A percentile compares a stretch with the other conserved stretches of the same genome.
Conservation (phyloP, 2,329 filamentous ascomycete genomes). For the Colletotrichum zoysiae region DNA sequence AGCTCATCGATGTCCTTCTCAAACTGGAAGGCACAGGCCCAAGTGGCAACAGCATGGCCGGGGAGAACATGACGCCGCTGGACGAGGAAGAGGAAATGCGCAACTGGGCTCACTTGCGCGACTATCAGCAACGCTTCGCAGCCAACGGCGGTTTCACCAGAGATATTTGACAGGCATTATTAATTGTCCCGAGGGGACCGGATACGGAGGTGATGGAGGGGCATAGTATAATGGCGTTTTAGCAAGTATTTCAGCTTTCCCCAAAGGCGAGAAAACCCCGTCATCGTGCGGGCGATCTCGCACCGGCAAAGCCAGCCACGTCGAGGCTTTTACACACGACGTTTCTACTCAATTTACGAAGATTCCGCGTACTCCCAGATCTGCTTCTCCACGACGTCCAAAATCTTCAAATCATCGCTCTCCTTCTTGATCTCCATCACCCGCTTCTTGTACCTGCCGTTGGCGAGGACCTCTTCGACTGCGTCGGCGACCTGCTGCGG, state of each 20-base stretch:
- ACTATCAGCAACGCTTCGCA: conserved; percentile 81
- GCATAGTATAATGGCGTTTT: too few relatives aligned
- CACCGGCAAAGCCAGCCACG: too few relatives aligned
- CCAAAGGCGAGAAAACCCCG: not conserved
- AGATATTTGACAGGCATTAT: conserved; percentile 7
- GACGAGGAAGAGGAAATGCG: conserved; percentile 82
- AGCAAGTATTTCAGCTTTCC: not conserved
- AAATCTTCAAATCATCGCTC: conserved; percentile 48
- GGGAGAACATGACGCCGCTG: conserved; percentile 61
- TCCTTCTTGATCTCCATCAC: conserved; percentile 50
- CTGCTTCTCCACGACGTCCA: conserved; percentile 34
- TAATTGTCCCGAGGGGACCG: not conserved
- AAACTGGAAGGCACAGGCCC: conserved; percentile 76
- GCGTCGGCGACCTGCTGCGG: conserved; percentile 47
- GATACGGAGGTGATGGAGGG: not conserved
- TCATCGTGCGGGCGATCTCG: too few relatives aligned
- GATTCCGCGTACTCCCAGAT: conserved; percentile 39
- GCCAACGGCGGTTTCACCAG: conserved; percentile 65
- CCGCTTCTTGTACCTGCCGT: conserved; percentile 49
- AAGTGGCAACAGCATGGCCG: conserved; percentile 41
- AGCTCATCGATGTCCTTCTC: conserved; percentile 80
- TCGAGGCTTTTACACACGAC: not conserved
- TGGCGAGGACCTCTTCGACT: conserved; percentile 49
- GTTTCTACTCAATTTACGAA: not conserved
- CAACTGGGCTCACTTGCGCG: conserved; percentile 82